These are phyloP conservation scores for Oemleria cerasiformis DNA, from an alignment of 306 rosid genomes.

Conservation along the genomic window DNA sequence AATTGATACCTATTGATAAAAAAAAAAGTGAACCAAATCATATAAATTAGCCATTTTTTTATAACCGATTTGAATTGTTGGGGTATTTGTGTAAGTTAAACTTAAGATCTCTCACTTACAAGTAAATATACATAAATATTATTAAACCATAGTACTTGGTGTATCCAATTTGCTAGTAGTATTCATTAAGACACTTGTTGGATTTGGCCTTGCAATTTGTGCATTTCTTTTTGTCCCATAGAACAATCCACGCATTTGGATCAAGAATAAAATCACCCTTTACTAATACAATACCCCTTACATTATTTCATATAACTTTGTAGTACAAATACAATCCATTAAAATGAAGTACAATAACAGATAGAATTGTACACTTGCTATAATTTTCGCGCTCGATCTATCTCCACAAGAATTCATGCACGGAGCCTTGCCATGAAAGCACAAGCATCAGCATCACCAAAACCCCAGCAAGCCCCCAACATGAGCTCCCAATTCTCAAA, in stretches of 20 bases:
- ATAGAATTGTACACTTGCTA: not conserved
- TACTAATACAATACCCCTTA: not conserved
- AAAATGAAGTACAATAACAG: not conserved
- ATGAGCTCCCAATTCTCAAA: slow-evolving; percentile 67
- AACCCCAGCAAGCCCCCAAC: slow-evolving; percentile 75
- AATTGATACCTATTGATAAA: too few species aligned
- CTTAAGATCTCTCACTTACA: too few species aligned
- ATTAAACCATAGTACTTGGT: too few species aligned
- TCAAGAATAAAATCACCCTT: not conserved
- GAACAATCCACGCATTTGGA: not conserved
- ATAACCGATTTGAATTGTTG: too few species aligned
- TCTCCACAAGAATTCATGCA: slow-evolving; percentile 71
- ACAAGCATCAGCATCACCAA: slow-evolving; percentile 65
- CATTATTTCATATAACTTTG: not conserved
- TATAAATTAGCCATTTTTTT: too few species aligned
- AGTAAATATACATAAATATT: too few species aligned
- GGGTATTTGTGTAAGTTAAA: too few species aligned
- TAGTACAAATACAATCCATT: not conserved
- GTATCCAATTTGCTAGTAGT: too few species aligned
- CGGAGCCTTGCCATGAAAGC: slow-evolving; percentile 68
- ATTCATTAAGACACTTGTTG: too few species aligned
- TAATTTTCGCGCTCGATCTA: slow-evolving; percentile 19
- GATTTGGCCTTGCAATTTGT: not conserved
- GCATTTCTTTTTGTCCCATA: not conserved
- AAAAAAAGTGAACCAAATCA: too few species aligned